These are phyloP conservation scores for Fusarium staphyleae DNA, from an alignment of 2,329 filamentous ascomycete genomes.

Conservation along the genomic window DNA sequence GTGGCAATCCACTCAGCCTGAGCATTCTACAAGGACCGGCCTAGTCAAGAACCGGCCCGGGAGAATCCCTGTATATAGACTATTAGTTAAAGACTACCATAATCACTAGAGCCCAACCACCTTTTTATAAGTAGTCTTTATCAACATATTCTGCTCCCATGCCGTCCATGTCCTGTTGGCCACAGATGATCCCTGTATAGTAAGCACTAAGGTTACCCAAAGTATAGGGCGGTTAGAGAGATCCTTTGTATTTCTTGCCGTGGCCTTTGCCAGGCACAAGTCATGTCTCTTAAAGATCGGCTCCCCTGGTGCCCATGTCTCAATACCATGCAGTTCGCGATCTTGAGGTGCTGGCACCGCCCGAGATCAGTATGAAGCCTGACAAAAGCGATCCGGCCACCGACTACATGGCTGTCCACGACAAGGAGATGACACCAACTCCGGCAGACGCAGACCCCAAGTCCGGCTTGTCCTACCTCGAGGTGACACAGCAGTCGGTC, in stretches of 20 bases:
- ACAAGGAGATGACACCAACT: neutral
- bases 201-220: neutral
- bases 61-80: neutral
- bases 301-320: neutral
- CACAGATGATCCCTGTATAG: neutral
- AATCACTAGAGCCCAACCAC: neutral
- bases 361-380: neutral
- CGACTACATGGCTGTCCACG: neutral
- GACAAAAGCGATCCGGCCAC: neutral
- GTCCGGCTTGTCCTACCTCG: neutral
- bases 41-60: neutral
- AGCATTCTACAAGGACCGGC: neutral
- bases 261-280: neutral
- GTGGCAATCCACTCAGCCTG: neutral
- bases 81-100: neutral
- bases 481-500: neutral
- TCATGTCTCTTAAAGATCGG: neutral
- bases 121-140: neutral
- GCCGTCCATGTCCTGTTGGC: neutral
- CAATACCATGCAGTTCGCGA: neutral
- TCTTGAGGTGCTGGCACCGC: neutral
- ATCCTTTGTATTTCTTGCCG: neutral
- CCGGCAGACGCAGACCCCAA: neutral
- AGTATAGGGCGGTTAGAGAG: neutral
- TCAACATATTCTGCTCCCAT: neutral